phyloP scores from a whole-genome alignment of 73 alveolate species.

The Uronychia binucleata region DNA sequence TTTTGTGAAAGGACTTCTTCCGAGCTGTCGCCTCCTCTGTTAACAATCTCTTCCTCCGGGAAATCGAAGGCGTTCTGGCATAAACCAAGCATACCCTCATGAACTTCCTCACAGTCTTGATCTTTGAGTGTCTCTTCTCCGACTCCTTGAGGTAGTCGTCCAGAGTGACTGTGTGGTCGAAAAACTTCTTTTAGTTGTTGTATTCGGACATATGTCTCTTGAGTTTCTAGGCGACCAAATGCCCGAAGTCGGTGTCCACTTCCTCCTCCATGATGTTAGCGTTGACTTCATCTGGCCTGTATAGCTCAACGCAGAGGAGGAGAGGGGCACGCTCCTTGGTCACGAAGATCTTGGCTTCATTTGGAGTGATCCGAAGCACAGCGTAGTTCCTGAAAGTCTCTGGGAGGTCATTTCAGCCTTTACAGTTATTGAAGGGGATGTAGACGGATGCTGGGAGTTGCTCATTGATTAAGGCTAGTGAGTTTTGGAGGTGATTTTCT shows the following conservation, averaged over 20 bases:
- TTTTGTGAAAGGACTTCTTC: too few relatives aligned
- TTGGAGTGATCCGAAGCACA: constrained; percentile 68
- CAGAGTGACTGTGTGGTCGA: too few relatives aligned
- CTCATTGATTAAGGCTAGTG: constrained; percentile 45
- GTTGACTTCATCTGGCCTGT: constrained; percentile 75
- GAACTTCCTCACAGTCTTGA: neutral
- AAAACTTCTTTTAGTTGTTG: too few relatives aligned
- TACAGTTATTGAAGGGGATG: constrained; percentile 71
- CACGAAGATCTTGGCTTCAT: constrained; percentile 76
- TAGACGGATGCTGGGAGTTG: constrained; percentile 74
- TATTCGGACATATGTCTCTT: too few relatives aligned
- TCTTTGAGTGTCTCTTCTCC: neutral
- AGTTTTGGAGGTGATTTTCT: constrained; percentile 55
- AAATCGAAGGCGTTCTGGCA: too few relatives aligned
- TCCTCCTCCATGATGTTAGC: too few relatives aligned
- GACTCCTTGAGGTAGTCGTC: neutral
- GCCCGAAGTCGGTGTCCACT: too few relatives aligned
- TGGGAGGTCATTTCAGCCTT: neutral
- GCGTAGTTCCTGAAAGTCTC: constrained; percentile 61
- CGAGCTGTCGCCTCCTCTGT: too few relatives aligned
- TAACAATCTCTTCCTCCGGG: too few relatives aligned
- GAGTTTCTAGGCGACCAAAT: too few relatives aligned
- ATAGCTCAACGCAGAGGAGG: constrained; percentile 76
- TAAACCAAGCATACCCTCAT: neutral
- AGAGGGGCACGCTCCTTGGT: constrained; percentile 86